Evolutionary conservation across 2,329 filamentous ascomycete genomes (phyloP), one percentile per base, ranked within the genome.

Genomic region (Zelopaecilomyces penicillatus): DNA sequence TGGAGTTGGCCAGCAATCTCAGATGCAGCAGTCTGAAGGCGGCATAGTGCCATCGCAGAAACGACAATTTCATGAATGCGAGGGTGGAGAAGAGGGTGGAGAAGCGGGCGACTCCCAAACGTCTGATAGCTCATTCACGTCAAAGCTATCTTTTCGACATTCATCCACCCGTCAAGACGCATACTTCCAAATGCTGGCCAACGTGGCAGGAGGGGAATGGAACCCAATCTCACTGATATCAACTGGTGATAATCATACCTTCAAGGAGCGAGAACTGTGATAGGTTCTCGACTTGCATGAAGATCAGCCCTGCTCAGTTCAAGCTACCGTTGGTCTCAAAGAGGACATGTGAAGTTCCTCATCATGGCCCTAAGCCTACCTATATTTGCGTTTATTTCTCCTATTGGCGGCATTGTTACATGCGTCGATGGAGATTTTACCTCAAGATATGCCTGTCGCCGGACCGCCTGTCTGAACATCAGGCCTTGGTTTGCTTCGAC

Each of bases 181-280:
- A 2, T 68, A 66, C 37, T 36, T 44, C 5, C 52, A 50, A n/a
- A 67, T 65, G 57, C 43, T 62, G 0, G 48, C 50, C 12, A 62
- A 64, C 30, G 41, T 56, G 5, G 42, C 46, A 5, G 53, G 54
- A 5, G 55, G 50, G 5, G 50, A 51, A 2, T 68, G 66, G 64
- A 47, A 41, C 4, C 39, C 59, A 0, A 57, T 67, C 6, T 48
- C 52, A 3, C 52, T 69, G 7, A 52, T 69, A 30, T 67, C 64
- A 0, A 65, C 63, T 1, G 60, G 49, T 30, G 51, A 58, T 26
- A 53, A 64, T 31, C 62, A 69, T 39, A 62, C 56, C 1, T 37
- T 33, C 2, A 41, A 42, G 7, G 66, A 69, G 4, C 42, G 48
- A 30, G 65, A 67, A 27, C 54, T 69, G 3, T 66, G 51, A 55